Percentiles rank a stretch among this genome's conserved stretches.
phyloP scores from a whole-genome alignment of 129 eudicot species.

The Smallanthus sonchifolius region DNA sequence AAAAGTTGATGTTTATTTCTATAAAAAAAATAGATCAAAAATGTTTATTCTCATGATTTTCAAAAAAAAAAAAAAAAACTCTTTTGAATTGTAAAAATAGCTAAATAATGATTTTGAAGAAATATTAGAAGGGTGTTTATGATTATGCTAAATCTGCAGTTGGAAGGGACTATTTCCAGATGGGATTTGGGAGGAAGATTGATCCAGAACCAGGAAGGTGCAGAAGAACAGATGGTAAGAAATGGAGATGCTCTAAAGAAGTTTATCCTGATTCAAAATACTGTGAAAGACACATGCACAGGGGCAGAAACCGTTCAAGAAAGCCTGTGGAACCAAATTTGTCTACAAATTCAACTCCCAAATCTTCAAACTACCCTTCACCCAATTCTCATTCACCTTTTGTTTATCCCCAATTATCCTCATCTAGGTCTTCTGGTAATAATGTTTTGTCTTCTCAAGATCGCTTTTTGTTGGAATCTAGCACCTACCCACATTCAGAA shows the following conservation, averaged over 20 bases:
- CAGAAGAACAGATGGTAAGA: constrained; percentile 53
- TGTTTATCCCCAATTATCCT: constrained; percentile 39
- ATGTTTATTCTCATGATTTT: too few relatives aligned
- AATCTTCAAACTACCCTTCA: background rate
- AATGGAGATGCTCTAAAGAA: constrained; percentile 23
- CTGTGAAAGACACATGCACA: constrained; percentile 20
- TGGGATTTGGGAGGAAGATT: constrained; percentile 11
- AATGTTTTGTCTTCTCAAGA: constrained; percentile 38
- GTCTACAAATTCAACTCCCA: background rate
- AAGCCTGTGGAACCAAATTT: constrained; percentile 5
- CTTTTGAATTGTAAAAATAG: background rate
- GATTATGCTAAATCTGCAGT: constrained; percentile 33
- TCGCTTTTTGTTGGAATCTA: constrained; percentile 54
- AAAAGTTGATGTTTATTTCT: too few relatives aligned
- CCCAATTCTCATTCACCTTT: constrained; percentile 19
- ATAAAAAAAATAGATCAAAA: too few relatives aligned
- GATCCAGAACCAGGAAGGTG: constrained; percentile 75
- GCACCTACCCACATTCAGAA: constrained; percentile 38
- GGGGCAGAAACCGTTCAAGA: constrained; percentile 49
- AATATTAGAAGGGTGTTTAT: background rate
- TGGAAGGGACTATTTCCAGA: constrained; percentile 47
- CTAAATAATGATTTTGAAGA: background rate
- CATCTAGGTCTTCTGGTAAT: constrained; percentile 36
- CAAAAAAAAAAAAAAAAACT: too few relatives aligned
- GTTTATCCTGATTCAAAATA: constrained; percentile 8